Evolutionary conservation across 1,284 basidiomycete species (phyloP).

Genomic region (Porodaedalea pini): DNA sequence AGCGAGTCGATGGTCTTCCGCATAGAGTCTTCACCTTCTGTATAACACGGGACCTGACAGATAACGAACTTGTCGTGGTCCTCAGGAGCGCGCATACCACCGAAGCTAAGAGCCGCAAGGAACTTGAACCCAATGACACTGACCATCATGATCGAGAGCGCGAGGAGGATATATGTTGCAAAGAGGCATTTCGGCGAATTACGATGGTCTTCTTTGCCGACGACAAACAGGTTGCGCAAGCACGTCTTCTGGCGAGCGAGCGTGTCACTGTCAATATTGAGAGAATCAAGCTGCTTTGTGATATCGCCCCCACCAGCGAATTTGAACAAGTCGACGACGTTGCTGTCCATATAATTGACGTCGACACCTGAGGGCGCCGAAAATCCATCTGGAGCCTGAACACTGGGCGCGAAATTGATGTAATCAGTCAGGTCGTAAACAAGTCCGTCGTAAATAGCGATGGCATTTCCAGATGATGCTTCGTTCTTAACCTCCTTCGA

Average conservation of each 20-base stretch:
- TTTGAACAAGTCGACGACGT: constrained; percentile 80
- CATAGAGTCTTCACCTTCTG: constrained; percentile 88
- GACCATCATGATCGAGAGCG: constrained; percentile 90
- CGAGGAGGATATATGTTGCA: constrained; percentile 88
- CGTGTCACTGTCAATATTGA: constrained; percentile 65
- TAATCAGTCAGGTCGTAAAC: constrained; percentile 91
- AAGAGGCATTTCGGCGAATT: constrained; percentile 91
- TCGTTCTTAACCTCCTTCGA: constrained; percentile 73
- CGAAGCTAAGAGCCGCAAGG: constrained; percentile 90
- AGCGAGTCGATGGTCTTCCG: constrained; percentile 92
- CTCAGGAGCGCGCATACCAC: constrained; percentile 80
- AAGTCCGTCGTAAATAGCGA: constrained; percentile 80
- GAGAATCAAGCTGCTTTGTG: constrained; percentile 70
- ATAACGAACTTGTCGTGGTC: constrained; percentile 99
- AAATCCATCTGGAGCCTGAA: constrained; percentile 59
- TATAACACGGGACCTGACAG: constrained; percentile 98
- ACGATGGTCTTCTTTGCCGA: constrained; percentile 90
- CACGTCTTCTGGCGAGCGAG: constrained; percentile 81
- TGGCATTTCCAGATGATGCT: constrained; percentile 60
- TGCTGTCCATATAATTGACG: constrained; percentile 75
- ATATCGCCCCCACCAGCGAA: constrained; percentile 82
- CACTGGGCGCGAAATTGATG: constrained; percentile 54
- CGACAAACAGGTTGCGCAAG: constrained; percentile 87
- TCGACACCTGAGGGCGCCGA: constrained; percentile 55
- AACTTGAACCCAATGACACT: constrained; percentile 98